Evolutionary conservation across 495 filamentous ascomycete species (phyloP).

Genomic region (Amphirosellinia nigrospora): DNA sequence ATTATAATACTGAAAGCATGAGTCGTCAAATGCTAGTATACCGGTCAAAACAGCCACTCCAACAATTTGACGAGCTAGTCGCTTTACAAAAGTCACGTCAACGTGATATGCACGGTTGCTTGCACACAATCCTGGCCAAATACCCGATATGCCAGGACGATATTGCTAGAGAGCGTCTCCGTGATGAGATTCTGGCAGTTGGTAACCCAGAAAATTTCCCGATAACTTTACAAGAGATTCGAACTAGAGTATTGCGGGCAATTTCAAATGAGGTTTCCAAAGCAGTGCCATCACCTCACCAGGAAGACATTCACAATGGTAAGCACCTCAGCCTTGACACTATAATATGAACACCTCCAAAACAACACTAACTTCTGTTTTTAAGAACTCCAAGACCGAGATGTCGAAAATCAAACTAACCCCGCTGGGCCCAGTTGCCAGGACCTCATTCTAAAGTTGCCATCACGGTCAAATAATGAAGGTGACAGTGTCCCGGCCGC

Average conservation of each 20-base stretch:
- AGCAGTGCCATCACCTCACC: background rate
- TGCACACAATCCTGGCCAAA: background rate
- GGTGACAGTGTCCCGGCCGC: background rate
- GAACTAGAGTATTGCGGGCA: background rate
- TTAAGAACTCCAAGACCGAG: background rate
- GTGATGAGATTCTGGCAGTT: background rate
- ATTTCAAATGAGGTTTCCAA: background rate
- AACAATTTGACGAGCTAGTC: background rate
- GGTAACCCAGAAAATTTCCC: background rate
- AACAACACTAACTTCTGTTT: background rate
- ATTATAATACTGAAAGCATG: background rate
- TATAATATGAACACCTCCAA: background rate
- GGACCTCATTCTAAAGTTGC: background rate
- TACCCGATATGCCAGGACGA: background rate
- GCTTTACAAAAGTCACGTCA: background rate
- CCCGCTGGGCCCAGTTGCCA: background rate
- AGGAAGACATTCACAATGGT: background rate
- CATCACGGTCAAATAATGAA: background rate
- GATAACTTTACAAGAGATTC: background rate
- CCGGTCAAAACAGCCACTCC: background rate
- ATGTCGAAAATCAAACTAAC: background rate
- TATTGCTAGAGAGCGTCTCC: background rate
- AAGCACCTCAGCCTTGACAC: background rate
- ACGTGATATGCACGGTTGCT: background rate
- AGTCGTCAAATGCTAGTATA: background rate